phyloP scores from a whole-genome alignment of 148 eudicot species.

The Silene uniflora region DNA sequence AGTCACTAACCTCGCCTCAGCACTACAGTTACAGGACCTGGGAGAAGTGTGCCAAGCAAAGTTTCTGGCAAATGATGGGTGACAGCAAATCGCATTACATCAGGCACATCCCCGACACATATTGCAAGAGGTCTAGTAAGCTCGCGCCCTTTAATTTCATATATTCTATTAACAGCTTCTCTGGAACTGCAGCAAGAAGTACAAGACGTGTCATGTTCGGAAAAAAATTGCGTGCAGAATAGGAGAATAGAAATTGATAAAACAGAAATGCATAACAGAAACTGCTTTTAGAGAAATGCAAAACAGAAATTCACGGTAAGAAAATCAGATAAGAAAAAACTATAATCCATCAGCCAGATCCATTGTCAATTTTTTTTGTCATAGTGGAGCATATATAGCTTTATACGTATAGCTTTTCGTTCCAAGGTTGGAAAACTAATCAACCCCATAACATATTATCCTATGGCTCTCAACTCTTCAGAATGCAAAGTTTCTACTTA shows the following conservation, averaged over 20 bases:
- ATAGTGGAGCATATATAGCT: not conserved
- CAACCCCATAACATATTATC: not conserved
- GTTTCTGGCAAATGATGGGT: slow-evolving; percentile 72
- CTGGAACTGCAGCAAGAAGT: slow-evolving; percentile 53
- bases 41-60: slow-evolving; percentile 75
- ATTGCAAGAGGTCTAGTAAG: slow-evolving; percentile 88
- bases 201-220: slow-evolving; percentile 4
- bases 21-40: slow-evolving; percentile 92
- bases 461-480: no score
- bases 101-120: slow-evolving; percentile 83
- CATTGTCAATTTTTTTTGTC: not conserved
- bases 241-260: not conserved
- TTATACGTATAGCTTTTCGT: not conserved
- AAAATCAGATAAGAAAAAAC: not conserved
- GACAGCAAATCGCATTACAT: slow-evolving; percentile 63
- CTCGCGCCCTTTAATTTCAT: slow-evolving; percentile 88
- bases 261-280: not conserved
- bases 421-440: not conserved
- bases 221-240: not conserved
- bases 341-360: not conserved
- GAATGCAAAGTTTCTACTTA: no score
- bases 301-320: not conserved
- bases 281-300: not conserved
- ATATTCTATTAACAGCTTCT: slow-evolving; percentile 78
- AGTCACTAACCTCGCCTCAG: slow-evolving; percentile 64